Base-by-base conservation (phyloP, 371 early-diverging fungal species). In the Mucor velutinosus region DNA sequence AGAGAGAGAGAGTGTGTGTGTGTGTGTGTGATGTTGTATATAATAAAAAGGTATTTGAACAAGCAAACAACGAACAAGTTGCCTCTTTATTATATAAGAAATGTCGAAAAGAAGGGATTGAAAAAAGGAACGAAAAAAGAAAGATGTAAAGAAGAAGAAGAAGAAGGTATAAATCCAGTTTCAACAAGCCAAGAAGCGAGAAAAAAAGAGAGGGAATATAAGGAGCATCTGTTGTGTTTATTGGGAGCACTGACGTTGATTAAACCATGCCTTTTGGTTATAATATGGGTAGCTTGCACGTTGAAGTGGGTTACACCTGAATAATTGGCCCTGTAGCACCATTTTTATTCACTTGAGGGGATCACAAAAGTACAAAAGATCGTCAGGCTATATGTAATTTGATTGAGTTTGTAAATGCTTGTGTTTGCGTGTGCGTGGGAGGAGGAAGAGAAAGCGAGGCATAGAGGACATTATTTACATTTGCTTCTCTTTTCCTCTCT, bases 181-280 rank as follows among this genome's bases (percentile, higher is more conserved):
- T n/a, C 17, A 53, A 33, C 56, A 55, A 60, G 30, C 29, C 29
- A 55, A 41, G 41, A 62, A 56, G 23, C 43, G 41, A 37, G 33
- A 58, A 59, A 45, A 59, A 61, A 32, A 70, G 61, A 57, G 45
- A 32, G 32, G 27, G 39, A 62, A 30, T 37, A 19, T 41, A 59
- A 35, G 53, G 35, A 60, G 51, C 56, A 25, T 37, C 27, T 21
- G 23, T 14, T 49, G 15, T 59, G 29, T 60, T 55, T 64, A 39
- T 55, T 69, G 64, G 69, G 64, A 64, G 69, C 69, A 69, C 69
- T 69, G 69, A 69, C 69, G 58, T 64, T 69, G 64, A 69, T 69
- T 69, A 69, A 69, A 69, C 55, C 69, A 69, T 69, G 69, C 53
- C 64, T 49, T 39, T 39, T 27, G 51, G 41, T 51, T 59, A 64